phyloP scores from a whole-genome alignment of 306 rosid genomes.

The Herpetospermum pedunculosum region DNA sequence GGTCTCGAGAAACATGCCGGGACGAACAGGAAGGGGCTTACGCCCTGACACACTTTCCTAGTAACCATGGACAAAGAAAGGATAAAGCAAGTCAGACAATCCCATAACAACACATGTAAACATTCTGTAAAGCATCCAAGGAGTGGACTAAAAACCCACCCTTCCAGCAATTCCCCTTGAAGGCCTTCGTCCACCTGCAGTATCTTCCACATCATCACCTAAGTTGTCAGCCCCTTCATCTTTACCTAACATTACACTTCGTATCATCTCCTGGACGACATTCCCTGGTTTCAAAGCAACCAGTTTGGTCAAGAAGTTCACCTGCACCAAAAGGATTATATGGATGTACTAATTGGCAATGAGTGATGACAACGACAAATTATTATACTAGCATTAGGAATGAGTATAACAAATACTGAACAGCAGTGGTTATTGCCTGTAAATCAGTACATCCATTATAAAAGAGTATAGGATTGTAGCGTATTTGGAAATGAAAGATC shows the following conservation, averaged over 20 bases:
- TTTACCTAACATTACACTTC: conserved; percentile 86
- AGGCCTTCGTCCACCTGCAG: conserved; percentile 8
- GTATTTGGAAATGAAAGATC: too few relatives aligned
- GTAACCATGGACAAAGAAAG: neutral
- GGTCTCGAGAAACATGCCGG: conserved; percentile 98
- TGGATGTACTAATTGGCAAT: neutral
- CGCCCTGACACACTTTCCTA: conserved; percentile 60
- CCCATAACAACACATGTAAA: neutral
- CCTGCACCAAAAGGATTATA: conserved; percentile 35
- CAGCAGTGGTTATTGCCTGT: neutral
- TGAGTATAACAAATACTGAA: neutral
- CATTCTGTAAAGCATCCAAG: neutral
- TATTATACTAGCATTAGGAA: neutral
- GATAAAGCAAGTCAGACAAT: neutral
- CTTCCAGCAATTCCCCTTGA: conserved; percentile 55
- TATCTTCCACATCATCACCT: conserved; percentile 24
- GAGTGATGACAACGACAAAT: neutral
- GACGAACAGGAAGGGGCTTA: conserved; percentile 75
- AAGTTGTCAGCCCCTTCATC: conserved; percentile 69
- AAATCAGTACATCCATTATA: too few relatives aligned
- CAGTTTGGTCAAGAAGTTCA: conserved; percentile 75
- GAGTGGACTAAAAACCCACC: conserved; percentile 40
- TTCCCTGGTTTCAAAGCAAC: conserved; percentile 87
- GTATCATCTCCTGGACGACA: conserved; percentile 71
- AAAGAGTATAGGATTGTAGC: too few relatives aligned